Conservation (phyloP, 805 yeast genomes). For the Candida verbasci region DNA sequence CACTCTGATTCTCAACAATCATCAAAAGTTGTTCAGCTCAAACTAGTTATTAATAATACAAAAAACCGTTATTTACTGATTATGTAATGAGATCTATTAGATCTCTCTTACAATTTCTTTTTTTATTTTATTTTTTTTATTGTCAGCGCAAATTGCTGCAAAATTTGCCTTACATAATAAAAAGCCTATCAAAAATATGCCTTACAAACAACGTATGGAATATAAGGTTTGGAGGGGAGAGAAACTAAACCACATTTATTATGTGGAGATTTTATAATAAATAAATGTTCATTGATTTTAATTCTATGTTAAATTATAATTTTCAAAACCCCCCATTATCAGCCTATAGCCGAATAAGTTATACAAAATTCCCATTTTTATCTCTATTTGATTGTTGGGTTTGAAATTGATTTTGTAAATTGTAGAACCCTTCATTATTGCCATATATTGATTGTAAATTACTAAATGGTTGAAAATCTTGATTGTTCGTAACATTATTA, state of each 20-base stretch:
- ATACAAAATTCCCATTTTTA: not conserved
- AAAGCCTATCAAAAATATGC: not conserved
- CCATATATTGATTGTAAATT: constrained; percentile 6
- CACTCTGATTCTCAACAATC: no score
- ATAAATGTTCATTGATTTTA: not conserved
- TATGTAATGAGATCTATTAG: no score
- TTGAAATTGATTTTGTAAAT: constrained; percentile 1
- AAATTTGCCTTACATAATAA: not conserved
- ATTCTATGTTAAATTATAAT: no score
- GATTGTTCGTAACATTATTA: not conserved
- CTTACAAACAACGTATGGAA: not conserved
- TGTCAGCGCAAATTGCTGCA: not conserved
- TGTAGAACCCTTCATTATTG: not conserved
- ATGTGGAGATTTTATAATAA: no score
- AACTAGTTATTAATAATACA: no score
- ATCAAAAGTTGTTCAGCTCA: no score
- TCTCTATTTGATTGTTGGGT: not conserved
- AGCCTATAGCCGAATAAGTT: constrained; percentile 1
- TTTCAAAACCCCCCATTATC: no score
- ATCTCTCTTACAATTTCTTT: not conserved
- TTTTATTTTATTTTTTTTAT: not conserved
- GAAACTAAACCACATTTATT: no score
- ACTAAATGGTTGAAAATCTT: constrained; percentile 10
- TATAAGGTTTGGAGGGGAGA: not conserved
- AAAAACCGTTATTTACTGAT: no score